Evolutionary conservation across 257 asterid genomes (phyloP).

Genomic region (Ilex aquifolium): DNA sequence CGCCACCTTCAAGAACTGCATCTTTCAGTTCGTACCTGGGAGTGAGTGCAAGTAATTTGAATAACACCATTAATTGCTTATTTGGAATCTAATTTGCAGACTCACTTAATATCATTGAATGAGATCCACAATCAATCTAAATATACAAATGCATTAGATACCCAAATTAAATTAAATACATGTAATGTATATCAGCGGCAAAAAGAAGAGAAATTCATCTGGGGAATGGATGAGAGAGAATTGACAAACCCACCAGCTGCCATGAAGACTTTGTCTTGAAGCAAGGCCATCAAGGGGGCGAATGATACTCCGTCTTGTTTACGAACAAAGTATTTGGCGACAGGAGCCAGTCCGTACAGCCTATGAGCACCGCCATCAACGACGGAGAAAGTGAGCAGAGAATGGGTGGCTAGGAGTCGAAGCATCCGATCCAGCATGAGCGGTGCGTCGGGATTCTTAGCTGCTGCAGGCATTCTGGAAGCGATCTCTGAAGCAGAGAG

Average conservation of each 20-base stretch:
- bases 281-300: constrained; percentile 15
- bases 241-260: constrained; percentile 11
- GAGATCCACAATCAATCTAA: too few species aligned
- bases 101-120: too few species aligned
- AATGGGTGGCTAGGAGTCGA: constrained; percentile 24
- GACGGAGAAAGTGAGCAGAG: constrained; percentile 20
- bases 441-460: constrained; percentile 13
- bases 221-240: too few species aligned
- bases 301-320: constrained; percentile 26
- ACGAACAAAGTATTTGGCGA: constrained; percentile 22
- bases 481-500: neutral
- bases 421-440: constrained; percentile 37
- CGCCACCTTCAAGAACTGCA: constrained; percentile 35
- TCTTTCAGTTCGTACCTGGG: constrained; percentile 27
- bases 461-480: neutral
- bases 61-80: too few species aligned
- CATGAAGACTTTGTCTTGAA: constrained; percentile 18
- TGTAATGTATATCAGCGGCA: too few species aligned
- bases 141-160: too few species aligned
- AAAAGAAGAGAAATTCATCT: too few species aligned
- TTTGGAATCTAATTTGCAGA: too few species aligned
- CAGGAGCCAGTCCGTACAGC: constrained; percentile 21
- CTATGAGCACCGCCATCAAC: neutral
- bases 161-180: too few species aligned
- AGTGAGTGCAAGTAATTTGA: too few species aligned